Evolutionary conservation across 345 rosid species (phyloP), one percentile per base, ranked within the genome.

Genomic region (Trapa bicornis): DNA sequence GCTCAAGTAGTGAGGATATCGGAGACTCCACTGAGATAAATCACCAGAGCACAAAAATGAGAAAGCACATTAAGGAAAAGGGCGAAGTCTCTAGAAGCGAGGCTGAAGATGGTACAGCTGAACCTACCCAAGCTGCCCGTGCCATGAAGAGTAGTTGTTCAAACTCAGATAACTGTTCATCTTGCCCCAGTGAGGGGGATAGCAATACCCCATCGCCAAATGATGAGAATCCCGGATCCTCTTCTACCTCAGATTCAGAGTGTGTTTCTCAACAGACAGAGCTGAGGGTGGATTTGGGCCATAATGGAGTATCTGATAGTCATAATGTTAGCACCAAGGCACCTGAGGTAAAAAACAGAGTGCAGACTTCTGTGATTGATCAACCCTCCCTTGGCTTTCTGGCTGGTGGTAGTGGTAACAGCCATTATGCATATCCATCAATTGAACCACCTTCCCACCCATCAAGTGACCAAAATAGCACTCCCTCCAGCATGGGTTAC

Each of bases 121-220:
- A 71, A 70, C 71, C 85, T 33, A 71, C 57, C 32, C 83, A 76
- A 77, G 73, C 75, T 72, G 72, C 75, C 67, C 74, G 35, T 8
- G 41, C 45, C 33, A 47, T 13, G 36, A 61, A 3, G 63, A 79
- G 83, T 67, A 80, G 86, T 73, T 75, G 81, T 73, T 85, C 96
- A 50, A 91, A 71, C 77, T 91, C 95, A 54, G 96, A 87, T 71
- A 87, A 87, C 77, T 86, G 96, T 83, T 91, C 95, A 42, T 88
- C 95, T 22, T 94, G 95, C 77, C 84, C 79, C 61, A 86, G 98
- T 36, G 98, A 92, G 70, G 93, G 86, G 68, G 98, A 92, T 48
- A 84, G 89, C 80, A 87, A 79, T 67, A 75, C 87, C 37, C 81
- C 83, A 70, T 87, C 92, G 62, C 86, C 89, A 68, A 84, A 81